These are phyloP conservation scores for Fusarium nematophilum DNA, from an alignment of 2,329 filamentous ascomycete genomes.

Conservation along the genomic window DNA sequence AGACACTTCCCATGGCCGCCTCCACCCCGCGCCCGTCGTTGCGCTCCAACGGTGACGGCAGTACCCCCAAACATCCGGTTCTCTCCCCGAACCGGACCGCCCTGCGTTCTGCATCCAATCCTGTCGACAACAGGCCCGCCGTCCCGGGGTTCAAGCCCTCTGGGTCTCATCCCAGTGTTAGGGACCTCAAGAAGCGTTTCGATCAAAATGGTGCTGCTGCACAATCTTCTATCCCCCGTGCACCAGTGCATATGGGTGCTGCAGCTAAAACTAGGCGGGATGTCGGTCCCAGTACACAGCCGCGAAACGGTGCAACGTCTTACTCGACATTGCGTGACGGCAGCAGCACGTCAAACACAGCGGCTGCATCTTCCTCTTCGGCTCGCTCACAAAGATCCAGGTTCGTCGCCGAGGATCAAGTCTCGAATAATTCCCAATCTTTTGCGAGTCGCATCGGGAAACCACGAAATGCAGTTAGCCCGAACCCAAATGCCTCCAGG, in stretches of 20 bases:
- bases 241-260: slow-evolving; percentile 50
- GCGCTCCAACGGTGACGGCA: slow-evolving; percentile 63
- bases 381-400: slow-evolving; percentile 58
- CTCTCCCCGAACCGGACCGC: slow-evolving; percentile 54
- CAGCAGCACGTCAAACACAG: slow-evolving; percentile 34
- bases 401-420: slow-evolving; percentile 61
- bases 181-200: slow-evolving; percentile 83
- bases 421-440: slow-evolving; percentile 66
- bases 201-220: slow-evolving; percentile 66
- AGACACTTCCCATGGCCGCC: slow-evolving; percentile 51
- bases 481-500: slow-evolving; percentile 49
- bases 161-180: slow-evolving; percentile 74
- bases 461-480: slow-evolving; percentile 53
- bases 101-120: slow-evolving; percentile 67
- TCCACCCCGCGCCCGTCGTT: slow-evolving; percentile 57
- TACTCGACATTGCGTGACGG: slow-evolving; percentile 56
- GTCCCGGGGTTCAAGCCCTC: slow-evolving; percentile 47
- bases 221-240: slow-evolving; percentile 49
- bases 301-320: slow-evolving; percentile 51
- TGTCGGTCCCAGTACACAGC: slow-evolving; percentile 48
- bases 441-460: slow-evolving; percentile 70
- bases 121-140: slow-evolving; percentile 58
- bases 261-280: slow-evolving; percentile 48
- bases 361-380: slow-evolving; percentile 37
- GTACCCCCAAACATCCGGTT: slow-evolving; percentile 60